Conservation (phyloP, 2,329 filamentous ascomycete genomes). For the Sporothrix pseudoabietina region DNA sequence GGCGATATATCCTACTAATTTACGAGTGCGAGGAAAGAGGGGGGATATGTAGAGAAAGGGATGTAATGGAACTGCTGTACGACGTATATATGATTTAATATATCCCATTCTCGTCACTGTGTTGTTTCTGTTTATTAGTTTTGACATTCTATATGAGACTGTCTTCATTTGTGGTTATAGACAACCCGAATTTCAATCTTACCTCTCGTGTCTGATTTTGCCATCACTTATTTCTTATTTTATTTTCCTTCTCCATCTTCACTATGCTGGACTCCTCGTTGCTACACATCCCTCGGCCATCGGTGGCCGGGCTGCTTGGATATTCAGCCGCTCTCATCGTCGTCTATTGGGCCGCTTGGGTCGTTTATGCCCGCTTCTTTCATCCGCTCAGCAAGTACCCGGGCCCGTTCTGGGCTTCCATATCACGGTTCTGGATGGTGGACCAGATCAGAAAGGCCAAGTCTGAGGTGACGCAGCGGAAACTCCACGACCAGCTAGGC, state of each 20-base stretch:
- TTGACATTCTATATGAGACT: background rate
- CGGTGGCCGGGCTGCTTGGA: background rate
- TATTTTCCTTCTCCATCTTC: background rate
- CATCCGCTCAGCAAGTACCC: slow-evolving; percentile 1
- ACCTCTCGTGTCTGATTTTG: background rate
- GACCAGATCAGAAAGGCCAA: background rate
- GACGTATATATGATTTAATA: background rate
- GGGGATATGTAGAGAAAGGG: background rate
- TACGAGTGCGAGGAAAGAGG: background rate
- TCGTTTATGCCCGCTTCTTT: background rate
- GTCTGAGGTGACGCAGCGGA: background rate
- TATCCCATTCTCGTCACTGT: background rate
- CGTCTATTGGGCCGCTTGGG: background rate
- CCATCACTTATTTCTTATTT: background rate
- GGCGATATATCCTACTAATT: background rate
- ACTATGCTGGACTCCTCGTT: background rate
- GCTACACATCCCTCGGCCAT: background rate
- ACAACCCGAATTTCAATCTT: too few relatives aligned
- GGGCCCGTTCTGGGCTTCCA: slow-evolving; percentile 6
- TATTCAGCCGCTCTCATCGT: background rate
- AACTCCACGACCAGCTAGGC: background rate
- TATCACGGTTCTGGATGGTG: slow-evolving; percentile 11
- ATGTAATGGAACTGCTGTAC: background rate
- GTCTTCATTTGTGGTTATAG: background rate
- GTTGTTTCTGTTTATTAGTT: background rate